Percentiles rank a stretch among this genome's conserved stretches.
Conservation (phyloP, 352 stramenopile genomes). For the Phytophthora tentaculata region DNA sequence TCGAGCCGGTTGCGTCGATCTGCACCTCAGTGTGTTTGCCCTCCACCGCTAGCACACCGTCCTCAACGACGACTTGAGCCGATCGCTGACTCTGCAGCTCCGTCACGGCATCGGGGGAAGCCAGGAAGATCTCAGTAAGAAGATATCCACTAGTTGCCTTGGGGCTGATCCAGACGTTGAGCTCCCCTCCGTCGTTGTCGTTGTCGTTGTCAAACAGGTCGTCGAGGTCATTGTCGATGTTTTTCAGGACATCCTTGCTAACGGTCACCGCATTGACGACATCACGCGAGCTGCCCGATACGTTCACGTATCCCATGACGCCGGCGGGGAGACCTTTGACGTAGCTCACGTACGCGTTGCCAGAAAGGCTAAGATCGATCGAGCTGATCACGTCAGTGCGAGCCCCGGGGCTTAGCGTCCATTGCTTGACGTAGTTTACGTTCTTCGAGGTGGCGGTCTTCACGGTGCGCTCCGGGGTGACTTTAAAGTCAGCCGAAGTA, state of each 20-base stretch:
- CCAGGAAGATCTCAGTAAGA: slow-evolving; percentile 39
- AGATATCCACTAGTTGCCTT: slow-evolving; percentile 20
- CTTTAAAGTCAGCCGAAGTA: slow-evolving; percentile 24
- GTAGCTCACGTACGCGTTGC: slow-evolving; percentile 32
- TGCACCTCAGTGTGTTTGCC: slow-evolving; percentile 13
- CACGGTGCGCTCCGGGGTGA: slow-evolving; percentile 9
- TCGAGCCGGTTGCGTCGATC: slow-evolving; percentile 26
- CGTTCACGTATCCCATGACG: slow-evolving; percentile 37
- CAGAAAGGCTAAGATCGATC: slow-evolving; percentile 25
- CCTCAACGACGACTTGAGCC: slow-evolving; percentile 29
- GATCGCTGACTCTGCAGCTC: slow-evolving; percentile 30
- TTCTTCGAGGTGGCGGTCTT: slow-evolving; percentile 16
- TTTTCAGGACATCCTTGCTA: slow-evolving; percentile 15
- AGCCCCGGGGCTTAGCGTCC: slow-evolving; percentile 22
- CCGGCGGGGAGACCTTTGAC: slow-evolving; percentile 15
- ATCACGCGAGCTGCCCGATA: slow-evolving; percentile 23
- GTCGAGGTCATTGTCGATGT: slow-evolving; percentile 17
- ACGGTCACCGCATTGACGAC: slow-evolving; percentile 30
- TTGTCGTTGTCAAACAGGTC: slow-evolving; percentile 19
- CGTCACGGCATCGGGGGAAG: slow-evolving; percentile 15
- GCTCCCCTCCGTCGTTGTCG: slow-evolving; percentile 21
- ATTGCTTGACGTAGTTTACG: slow-evolving; percentile 33
- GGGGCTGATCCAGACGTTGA: slow-evolving; percentile 24
- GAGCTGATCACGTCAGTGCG: slow-evolving; percentile 18
- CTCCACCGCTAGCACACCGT: slow-evolving; percentile 21